These are phyloP conservation scores for Porcisia hertigi DNA, from an alignment of 208 protist genomes.

Conservation along the genomic window DNA sequence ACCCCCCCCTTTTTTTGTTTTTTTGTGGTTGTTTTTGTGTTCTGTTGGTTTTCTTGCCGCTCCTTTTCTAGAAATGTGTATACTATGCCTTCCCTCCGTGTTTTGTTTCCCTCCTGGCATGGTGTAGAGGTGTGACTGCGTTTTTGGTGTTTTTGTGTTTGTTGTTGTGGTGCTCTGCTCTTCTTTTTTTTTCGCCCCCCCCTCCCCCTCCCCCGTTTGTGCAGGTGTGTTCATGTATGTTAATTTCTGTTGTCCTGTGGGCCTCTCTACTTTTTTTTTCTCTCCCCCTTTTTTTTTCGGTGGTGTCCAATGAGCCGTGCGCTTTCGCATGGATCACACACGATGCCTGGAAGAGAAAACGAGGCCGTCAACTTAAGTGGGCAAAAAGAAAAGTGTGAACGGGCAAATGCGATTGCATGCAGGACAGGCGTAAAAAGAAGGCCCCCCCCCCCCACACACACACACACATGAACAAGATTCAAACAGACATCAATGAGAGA, in stretches of 20 bases:
- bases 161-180: too few species aligned
- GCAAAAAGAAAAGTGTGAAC: background rate
- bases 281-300: too few species aligned
- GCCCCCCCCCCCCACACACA: too few species aligned
- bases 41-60: background rate
- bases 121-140: too few species aligned
- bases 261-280: too few species aligned
- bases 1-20: background rate
- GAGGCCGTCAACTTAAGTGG: background rate
- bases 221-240: background rate
- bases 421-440: background rate
- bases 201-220: background rate
- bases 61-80: too few species aligned
- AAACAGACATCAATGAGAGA: too few species aligned
- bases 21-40: background rate
- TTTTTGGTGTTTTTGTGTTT: too few species aligned
- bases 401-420: background rate
- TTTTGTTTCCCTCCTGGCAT: too few species aligned
- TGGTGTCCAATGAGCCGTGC: background rate
- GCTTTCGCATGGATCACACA: conserved; percentile 7
- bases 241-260: background rate
- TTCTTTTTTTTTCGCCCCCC: too few species aligned
- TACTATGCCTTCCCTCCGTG: too few species aligned
- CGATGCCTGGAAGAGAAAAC: background rate
- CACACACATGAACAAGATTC: too few species aligned